Evolutionary conservation across 2,329 filamentous ascomycete species (phyloP), one percentile per base, ranked within the genome.

Genomic region (Seiridium unicorne): DNA sequence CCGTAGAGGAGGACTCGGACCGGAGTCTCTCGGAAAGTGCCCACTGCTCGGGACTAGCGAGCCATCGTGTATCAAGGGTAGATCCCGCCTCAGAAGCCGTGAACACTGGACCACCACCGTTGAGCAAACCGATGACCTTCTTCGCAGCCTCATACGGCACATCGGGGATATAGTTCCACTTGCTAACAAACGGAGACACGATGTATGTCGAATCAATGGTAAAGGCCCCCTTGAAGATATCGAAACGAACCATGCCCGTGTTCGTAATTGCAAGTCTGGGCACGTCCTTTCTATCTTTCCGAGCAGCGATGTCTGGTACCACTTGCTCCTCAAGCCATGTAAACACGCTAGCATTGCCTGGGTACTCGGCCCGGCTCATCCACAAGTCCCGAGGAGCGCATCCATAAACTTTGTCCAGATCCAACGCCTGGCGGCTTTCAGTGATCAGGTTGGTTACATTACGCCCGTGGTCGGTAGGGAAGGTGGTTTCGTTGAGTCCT

Each of bases 191-290:
- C 0, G 95, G 95, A 7, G 91, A 96, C 35, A 98, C 83, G 44
- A 94, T 89, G 71, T 87, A 98, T 0, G 90, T 92, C 3, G 89
- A 89, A 72, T 99, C 95, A 44, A 87, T 86, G 0, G 95, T 98
- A 70, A 98, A 98, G 0, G 89, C 81, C 0, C 95, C 95, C 73
- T 94, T 87, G 81, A 97, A 96, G 62, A 99, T 91, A 73, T 99
- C 95, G 74, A 98, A 99, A 49, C 95, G 90, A 65, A 99, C 87
- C 3, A 91, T 91, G 34, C 95, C 95, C 0, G 92, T 97, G 75
- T 99, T 99, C 59, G 91, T 81, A 55, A 98, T 85, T 36, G 89
- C 87, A 9, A 98, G 77, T 5, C 86, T 84, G 8, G 92, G 83
- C 46, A 84, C 81, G 59, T 87, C 81, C 32, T 82, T 79, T 3